These are phyloP conservation scores for Calonectria crousiana DNA, from an alignment of 2,329 filamentous ascomycete species.

Conservation along the genomic window DNA sequence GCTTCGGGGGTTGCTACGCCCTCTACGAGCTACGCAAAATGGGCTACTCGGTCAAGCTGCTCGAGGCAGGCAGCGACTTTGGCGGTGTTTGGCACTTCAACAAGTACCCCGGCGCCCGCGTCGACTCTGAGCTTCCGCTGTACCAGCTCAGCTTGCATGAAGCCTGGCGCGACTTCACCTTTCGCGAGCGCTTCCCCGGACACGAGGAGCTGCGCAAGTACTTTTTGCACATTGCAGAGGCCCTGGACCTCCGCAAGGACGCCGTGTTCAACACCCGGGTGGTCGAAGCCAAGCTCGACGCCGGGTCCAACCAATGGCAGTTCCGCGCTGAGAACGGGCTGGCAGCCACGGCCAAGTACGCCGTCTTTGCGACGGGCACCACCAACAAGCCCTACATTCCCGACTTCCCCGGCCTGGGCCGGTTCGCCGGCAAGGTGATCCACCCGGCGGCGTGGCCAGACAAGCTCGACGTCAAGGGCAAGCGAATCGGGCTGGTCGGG, in stretches of 20 bases:
- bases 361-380: not conserved
- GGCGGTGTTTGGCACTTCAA: constrained; percentile 52
- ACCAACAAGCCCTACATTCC: constrained; percentile 11
- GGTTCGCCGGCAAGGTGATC: not conserved
- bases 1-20: constrained; percentile 11
- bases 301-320: not conserved
- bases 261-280: not conserved
- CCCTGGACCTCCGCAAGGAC: not conserved
- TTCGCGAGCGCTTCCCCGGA: constrained; percentile 45
- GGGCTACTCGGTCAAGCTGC: not conserved
- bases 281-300: not conserved
- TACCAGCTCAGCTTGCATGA: constrained; percentile 50
- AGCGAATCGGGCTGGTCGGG: not conserved
- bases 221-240: constrained; percentile 53
- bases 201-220: constrained; percentile 53
- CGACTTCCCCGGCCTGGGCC: not conserved
- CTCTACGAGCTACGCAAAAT: not conserved
- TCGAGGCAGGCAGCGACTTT: constrained; percentile 9
- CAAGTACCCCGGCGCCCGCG: constrained; percentile 50
- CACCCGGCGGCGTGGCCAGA: not conserved
- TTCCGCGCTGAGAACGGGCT: constrained; percentile 40
- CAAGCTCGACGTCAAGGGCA: not conserved
- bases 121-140: constrained; percentile 45
- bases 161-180: constrained; percentile 53
- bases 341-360: not conserved